Conservation (phyloP, 1,284 basidiomycete genomes). For the Moniliella sp. region DNA sequence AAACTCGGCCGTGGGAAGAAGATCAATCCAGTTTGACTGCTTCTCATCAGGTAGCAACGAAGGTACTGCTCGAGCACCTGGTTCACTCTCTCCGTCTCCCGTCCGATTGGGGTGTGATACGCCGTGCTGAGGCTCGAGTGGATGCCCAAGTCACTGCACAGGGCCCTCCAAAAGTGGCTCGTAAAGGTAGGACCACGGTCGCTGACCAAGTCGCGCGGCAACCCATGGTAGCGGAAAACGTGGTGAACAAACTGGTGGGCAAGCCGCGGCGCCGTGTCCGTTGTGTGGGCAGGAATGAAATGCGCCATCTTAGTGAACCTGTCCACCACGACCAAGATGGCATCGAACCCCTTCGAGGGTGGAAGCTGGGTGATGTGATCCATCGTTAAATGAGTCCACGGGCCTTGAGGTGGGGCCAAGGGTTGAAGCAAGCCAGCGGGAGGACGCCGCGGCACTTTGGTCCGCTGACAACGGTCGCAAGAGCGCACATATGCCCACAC, state of each 20-base stretch:
- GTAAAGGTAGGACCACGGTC: slow-evolving; percentile 1
- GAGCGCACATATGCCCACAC: too few relatives aligned
- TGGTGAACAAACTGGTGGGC: slow-evolving; percentile 1
- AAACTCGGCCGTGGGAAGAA: slow-evolving; percentile 38
- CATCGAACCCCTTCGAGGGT: background rate
- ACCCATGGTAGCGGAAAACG: background rate
- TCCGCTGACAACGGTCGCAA: slow-evolving; percentile 2
- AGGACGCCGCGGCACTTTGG: background rate
- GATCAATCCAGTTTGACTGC: slow-evolving; percentile 38
- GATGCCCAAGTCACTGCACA: slow-evolving; percentile 6
- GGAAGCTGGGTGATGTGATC: slow-evolving; percentile 1
- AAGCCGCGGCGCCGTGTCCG: background rate
- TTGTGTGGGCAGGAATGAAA: slow-evolving; percentile 3
- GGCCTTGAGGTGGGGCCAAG: background rate
- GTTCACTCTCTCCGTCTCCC: slow-evolving; percentile 35
- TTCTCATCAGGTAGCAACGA: slow-evolving; percentile 33
- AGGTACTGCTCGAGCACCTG: slow-evolving; percentile 33
- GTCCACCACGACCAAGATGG: slow-evolving; percentile 3
- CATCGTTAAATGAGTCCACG: slow-evolving; percentile 1
- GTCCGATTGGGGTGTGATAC: slow-evolving; percentile 34
- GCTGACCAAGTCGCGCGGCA: background rate
- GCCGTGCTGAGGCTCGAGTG: slow-evolving; percentile 15
- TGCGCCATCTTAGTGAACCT: slow-evolving; percentile 3
- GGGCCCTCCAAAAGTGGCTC: background rate
- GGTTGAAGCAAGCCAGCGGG: background rate